phyloP scores from a whole-genome alignment of 2,329 filamentous ascomycete genomes.

The Hymenoscyphus occultus region DNA sequence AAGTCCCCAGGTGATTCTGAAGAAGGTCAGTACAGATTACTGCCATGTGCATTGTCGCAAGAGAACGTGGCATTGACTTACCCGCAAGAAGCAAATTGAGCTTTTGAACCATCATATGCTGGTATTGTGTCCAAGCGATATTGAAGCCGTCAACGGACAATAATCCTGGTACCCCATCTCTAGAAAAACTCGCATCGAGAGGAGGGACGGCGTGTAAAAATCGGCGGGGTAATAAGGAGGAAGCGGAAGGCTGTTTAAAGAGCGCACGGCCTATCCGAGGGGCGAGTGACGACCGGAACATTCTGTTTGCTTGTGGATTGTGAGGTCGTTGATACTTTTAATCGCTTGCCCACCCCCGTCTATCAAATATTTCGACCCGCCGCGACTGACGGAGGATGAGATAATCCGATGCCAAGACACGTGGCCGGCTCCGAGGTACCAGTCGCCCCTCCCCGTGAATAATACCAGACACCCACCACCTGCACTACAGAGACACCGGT shows the following conservation, averaged over 20 bases:
- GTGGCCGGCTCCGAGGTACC: background rate
- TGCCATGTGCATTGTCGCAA: background rate
- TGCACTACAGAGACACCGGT: background rate
- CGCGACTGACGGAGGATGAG: background rate
- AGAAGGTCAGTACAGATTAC: background rate
- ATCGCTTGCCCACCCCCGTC: background rate
- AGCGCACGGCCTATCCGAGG: conserved; percentile 28
- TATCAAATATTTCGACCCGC: conserved; percentile 9
- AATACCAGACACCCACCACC: no score
- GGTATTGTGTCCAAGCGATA: conserved; percentile 81
- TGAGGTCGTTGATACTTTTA: conserved; percentile 5
- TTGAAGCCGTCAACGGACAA: conserved; percentile 68
- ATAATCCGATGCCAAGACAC: conserved; percentile 1
- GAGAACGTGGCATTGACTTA: conserved; percentile 40
- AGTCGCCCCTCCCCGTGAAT: background rate
- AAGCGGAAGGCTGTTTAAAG: background rate
- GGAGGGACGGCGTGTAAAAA: conserved; percentile 48
- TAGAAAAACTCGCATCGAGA: conserved; percentile 44
- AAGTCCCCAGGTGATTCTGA: background rate
- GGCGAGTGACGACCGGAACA: conserved; percentile 35
- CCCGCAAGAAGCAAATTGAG: conserved; percentile 73
- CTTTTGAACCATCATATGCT: conserved; percentile 68
- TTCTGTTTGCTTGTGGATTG: conserved; percentile 24
- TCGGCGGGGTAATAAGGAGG: conserved; percentile 36
- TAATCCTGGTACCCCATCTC: conserved; percentile 62